These are phyloP conservation scores for Nitzschia sp. DNA, from an alignment of 108 stramenopile genomes.

Conservation along the genomic window DNA sequence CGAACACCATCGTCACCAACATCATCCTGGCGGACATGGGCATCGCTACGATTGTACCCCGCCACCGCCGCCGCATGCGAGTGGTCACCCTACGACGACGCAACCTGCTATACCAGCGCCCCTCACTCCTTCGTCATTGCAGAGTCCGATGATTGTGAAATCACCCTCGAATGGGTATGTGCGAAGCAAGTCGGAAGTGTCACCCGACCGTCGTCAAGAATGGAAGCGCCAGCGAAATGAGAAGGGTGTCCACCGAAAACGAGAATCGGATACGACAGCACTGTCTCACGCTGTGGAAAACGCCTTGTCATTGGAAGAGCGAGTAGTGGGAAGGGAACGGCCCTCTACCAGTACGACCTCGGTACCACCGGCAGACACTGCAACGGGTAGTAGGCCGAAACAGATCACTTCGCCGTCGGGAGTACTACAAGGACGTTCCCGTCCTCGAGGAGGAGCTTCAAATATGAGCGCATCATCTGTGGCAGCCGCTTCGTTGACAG, in stretches of 20 bases:
- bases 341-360: background rate
- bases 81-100: background rate
- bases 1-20: background rate
- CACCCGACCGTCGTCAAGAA: constrained; percentile 34
- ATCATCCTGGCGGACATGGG: constrained; percentile 9
- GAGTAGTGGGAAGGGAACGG: constrained; percentile 30
- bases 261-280: constrained; percentile 9
- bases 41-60: background rate
- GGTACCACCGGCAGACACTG: background rate
- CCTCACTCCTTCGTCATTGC: background rate
- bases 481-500: background rate
- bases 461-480: background rate
- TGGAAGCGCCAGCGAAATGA: constrained; percentile 33
- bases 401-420: constrained; percentile 28
- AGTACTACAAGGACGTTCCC: constrained; percentile 20
- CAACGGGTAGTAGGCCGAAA: background rate
- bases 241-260: constrained; percentile 1
- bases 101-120: constrained; percentile 3
- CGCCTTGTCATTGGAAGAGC: constrained; percentile 27
- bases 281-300: constrained; percentile 25
- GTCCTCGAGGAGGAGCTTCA: background rate
- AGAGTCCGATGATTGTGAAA: background rate
- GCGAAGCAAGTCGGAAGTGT: constrained; percentile 23
- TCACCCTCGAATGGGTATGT: constrained; percentile 15
- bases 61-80: background rate